phyloP scores from a whole-genome alignment of 768 basidiomycete species.

The Mycena galericulata region DNA sequence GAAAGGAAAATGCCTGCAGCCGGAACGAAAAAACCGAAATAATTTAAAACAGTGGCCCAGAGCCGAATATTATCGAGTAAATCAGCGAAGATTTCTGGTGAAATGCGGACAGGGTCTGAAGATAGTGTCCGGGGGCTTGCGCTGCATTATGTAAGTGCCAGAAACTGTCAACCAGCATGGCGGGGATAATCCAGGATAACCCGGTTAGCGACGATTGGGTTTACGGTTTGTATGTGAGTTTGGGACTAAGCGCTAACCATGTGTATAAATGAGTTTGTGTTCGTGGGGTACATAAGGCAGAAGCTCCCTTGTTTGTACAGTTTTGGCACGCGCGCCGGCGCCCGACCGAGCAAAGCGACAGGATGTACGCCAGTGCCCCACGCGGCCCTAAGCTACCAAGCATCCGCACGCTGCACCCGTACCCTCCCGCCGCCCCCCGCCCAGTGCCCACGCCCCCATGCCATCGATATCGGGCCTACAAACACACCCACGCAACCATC shows the following conservation, averaged over 20 bases:
- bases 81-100: too few species aligned
- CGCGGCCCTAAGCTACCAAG: slow-evolving; percentile 59
- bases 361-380: slow-evolving; percentile 14
- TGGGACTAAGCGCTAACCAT: background rate
- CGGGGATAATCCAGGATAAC: background rate
- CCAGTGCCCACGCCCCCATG: slow-evolving; percentile 32
- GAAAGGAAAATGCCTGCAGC: too few species aligned
- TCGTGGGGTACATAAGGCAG: background rate
- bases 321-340: too few species aligned
- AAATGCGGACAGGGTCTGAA: too few species aligned
- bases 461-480: slow-evolving; percentile 39
- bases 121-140: too few species aligned
- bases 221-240: background rate
- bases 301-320: too few species aligned
- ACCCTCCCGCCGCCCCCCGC: slow-evolving; percentile 65
- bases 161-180: too few species aligned
- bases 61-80: too few species aligned
- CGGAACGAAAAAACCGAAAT: too few species aligned
- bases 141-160: too few species aligned
- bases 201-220: background rate
- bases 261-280: background rate
- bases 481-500: slow-evolving; percentile 19
- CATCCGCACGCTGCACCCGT: slow-evolving; percentile 76
- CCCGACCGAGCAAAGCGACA: too few species aligned
- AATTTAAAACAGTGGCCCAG: too few species aligned